A percentile compares a stretch with the other conserved stretches of the same genome.
phyloP scores from a whole-genome alignment of 176 grass and related monocot species.

The Themeda triandra region DNA sequence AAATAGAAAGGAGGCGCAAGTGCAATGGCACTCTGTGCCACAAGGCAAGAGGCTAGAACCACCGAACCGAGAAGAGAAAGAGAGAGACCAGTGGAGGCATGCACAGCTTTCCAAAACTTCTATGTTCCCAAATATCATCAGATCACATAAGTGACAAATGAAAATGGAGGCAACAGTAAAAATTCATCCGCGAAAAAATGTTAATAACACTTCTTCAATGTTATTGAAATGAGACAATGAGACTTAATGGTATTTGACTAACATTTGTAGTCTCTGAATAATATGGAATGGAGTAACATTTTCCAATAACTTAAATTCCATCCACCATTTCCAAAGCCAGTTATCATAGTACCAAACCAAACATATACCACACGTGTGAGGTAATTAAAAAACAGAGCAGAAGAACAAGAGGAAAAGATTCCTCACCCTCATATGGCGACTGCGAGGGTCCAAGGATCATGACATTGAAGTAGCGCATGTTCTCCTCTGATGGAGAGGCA shows the following conservation, averaged over 20 bases:
- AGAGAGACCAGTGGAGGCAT: background rate
- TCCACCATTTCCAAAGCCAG: background rate
- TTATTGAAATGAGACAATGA: background rate
- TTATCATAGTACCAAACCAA: background rate
- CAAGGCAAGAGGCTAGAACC: background rate
- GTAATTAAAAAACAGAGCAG: background rate
- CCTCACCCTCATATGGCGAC: slow-evolving; percentile 73
- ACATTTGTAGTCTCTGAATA: background rate
- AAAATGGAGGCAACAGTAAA: background rate
- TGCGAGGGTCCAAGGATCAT: slow-evolving; percentile 93
- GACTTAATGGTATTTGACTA: background rate
- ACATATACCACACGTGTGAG: background rate
- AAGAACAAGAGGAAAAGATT: background rate
- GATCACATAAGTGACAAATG: background rate
- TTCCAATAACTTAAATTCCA: background rate
- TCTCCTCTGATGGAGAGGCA: slow-evolving; percentile 94
- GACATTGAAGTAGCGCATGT: slow-evolving; percentile 99
- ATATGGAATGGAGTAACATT: background rate
- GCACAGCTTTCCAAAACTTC: background rate
- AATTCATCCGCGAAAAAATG: background rate
- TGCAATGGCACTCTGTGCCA: background rate
- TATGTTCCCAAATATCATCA: background rate
- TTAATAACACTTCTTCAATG: background rate
- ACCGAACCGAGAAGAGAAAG: background rate
- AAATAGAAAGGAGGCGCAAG: background rate